phyloP scores from a whole-genome alignment of 192 early-diverging fungal genomes.

The Dissophora globulifera region DNA sequence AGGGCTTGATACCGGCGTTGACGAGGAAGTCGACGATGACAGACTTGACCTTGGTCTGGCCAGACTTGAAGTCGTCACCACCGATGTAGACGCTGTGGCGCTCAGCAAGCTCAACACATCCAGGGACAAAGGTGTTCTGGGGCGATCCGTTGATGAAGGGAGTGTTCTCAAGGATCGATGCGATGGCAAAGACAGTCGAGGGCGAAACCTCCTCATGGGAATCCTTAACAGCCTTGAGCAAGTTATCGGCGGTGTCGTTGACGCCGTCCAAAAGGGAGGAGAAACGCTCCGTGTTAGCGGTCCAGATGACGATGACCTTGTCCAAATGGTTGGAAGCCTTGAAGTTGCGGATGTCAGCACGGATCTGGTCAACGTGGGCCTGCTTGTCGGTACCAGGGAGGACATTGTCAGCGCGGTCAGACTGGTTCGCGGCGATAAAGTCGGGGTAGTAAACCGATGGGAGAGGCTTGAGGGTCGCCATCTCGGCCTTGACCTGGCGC shows the following conservation, averaged over 20 bases:
- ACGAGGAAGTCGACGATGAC: slow-evolving; percentile 99
- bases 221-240: slow-evolving; percentile 81
- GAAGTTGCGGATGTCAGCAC: slow-evolving; percentile 96
- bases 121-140: slow-evolving; percentile 99
- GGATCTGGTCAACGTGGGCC: slow-evolving; percentile 92
- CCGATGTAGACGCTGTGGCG: slow-evolving; percentile 91
- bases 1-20: slow-evolving; percentile 98
- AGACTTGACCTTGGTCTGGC: slow-evolving; percentile 99
- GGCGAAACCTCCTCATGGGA: slow-evolving; percentile 95
- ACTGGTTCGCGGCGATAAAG: slow-evolving; percentile 99
- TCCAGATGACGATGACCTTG: slow-evolving; percentile 97
- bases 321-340: slow-evolving; percentile 90
- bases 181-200: slow-evolving; percentile 96
- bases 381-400: slow-evolving; percentile 85
- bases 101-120: slow-evolving; percentile 89
- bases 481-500: slow-evolving; percentile 87
- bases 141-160: slow-evolving; percentile 99
- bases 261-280: slow-evolving; percentile 87
- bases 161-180: slow-evolving; percentile 93
- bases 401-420: slow-evolving; percentile 94
- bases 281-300: slow-evolving; percentile 98
- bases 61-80: slow-evolving; percentile 99
- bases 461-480: slow-evolving; percentile 85
- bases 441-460: slow-evolving; percentile 99
- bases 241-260: slow-evolving; percentile 96